Base-by-base conservation (phyloP, 176 grass and related monocot species). In the Cenchrus purpureus region DNA sequence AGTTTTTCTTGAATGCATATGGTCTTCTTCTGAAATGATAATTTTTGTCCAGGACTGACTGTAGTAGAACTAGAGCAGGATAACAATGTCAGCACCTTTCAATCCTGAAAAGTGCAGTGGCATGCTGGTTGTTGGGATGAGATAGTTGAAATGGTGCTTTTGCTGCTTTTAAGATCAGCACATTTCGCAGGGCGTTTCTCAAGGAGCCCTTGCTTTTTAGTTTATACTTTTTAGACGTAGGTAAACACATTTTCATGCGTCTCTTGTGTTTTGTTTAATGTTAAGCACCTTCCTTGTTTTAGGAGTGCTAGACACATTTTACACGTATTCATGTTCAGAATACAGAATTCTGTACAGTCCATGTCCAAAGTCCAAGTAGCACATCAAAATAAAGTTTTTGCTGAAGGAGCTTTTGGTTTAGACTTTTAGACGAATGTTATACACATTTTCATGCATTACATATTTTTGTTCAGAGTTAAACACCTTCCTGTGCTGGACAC, bases 51-150 rank as follows among this genome's bases (percentile, higher is more conserved):
- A 37, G 80, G 63, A 15, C 11, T 14, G 63, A 15, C 11, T 14
- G 7, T 73, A 64, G 10, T 32, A 64, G 7, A 48, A 7, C 51
- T 34, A 28, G 40, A 59, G 7, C 15, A 12, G 22, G 25, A 51
- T 79, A n/a, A 31, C 70, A 25, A 4, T 17, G 19, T n/a, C 63
- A 70, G n/a, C 59, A 32, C 6, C 79, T 78, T 74, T 50, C 43
- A 50, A 22, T 20, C 10, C 64, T 90, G 73, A 65, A 73, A 81
- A 81, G 64, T 25, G 25, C 25, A 25, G 25, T 64, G 88, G 73
- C 72, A 4, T 71, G 14, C 60, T 68, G 55, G 42, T 80, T 80
- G 52, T 51, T 54, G 56, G 37, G 65, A 0, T 49, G 46, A 42
- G 28, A 25, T 5, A 82, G 48, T 63, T 65, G 16, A 17, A 17